These are phyloP conservation scores for Tranzscheliella williamsii DNA, from an alignment of 1,284 basidiomycete genomes.

Conservation along the genomic window DNA sequence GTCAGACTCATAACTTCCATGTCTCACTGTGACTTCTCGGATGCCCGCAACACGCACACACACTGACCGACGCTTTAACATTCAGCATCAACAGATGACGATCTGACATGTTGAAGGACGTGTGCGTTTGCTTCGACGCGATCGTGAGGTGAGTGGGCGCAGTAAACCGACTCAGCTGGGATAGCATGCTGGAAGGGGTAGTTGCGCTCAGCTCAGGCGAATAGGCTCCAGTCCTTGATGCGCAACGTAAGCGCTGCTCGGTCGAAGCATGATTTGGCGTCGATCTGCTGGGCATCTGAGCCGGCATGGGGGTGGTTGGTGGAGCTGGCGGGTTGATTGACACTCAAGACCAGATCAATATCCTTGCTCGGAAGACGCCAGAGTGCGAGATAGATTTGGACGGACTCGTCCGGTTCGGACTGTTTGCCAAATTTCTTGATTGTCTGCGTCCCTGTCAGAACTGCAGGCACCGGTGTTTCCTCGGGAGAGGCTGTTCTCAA, in stretches of 20 bases:
- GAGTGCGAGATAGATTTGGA: constrained; percentile 50
- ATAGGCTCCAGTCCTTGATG: constrained; percentile 1
- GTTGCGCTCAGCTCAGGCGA: no score
- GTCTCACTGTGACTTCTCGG: no score
- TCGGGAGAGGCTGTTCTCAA: no score
- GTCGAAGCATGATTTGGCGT: not conserved
- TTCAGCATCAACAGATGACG: no score
- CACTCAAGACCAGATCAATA: constrained; percentile 54
- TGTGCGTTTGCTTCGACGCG: no score
- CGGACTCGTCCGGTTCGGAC: constrained; percentile 31
- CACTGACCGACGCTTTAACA: no score
- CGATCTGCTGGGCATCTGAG: not conserved
- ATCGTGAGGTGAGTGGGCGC: no score
- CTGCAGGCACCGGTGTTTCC: constrained; percentile 36
- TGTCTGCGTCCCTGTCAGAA: constrained; percentile 45
- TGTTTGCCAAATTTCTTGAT: constrained; percentile 53
- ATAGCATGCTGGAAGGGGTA: no score
- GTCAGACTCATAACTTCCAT: no score
- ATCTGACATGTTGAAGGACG: no score
- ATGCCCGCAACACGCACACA: no score
- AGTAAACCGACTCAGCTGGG: no score
- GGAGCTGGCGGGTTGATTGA: constrained; percentile 44
- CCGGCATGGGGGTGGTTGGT: not conserved
- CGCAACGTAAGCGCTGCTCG: not conserved
- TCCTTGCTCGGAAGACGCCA: constrained; percentile 52